Evolutionary conservation across 805 yeast genomes (phyloP), one percentile per base, ranked within the genome.

Genomic region (Metschnikowia continentalis): DNA sequence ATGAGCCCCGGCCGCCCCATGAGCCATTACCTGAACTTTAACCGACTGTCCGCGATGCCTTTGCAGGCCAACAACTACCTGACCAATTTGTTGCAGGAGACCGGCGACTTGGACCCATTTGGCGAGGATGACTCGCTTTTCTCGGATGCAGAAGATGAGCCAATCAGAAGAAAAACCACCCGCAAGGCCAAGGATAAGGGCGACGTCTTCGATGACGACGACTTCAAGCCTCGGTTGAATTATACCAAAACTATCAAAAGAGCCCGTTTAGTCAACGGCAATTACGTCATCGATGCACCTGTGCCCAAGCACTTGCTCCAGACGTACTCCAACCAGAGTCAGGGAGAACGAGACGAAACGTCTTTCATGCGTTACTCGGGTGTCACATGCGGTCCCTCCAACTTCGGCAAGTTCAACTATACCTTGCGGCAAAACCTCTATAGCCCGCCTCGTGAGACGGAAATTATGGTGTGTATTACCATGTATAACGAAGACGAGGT

Each of bases 301-400:
- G 72, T 67, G 10, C 78, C 78, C 10, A 54, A 63, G 46, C 59
- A 71, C 11, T 65, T 74, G 35, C 59, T 73, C 41, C 68, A 64
- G 42, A 69, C 66, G 6, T 74, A 67, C 53, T 74, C 56, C 5
- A 38, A 26, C 22, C 47, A 49, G n/a, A 32, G 35, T 38, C 47
- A 46, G 2, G 59, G 60, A n/a, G 49, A 49, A 30, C 44, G 54
- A 39, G 58, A 56, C 50, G 91, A 65, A 87, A 92, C 72, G 86
- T 86, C 76, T 33, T 89, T 85, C 61, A 85, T 92, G 92, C 79
- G 98, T 66, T 92, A 91, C 68, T 89, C 94, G 51, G 97, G 97
- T 0, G 90, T 88, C 19, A 92, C 98, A 0, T 86, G 96, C 66
- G 95, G 92, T 55, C 98, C 98, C 0, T 75, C 81, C 10, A 81